These are phyloP conservation scores for Colletotrichum simmondsii DNA, from an alignment of 2,329 filamentous ascomycete genomes.

Conservation along the genomic window DNA sequence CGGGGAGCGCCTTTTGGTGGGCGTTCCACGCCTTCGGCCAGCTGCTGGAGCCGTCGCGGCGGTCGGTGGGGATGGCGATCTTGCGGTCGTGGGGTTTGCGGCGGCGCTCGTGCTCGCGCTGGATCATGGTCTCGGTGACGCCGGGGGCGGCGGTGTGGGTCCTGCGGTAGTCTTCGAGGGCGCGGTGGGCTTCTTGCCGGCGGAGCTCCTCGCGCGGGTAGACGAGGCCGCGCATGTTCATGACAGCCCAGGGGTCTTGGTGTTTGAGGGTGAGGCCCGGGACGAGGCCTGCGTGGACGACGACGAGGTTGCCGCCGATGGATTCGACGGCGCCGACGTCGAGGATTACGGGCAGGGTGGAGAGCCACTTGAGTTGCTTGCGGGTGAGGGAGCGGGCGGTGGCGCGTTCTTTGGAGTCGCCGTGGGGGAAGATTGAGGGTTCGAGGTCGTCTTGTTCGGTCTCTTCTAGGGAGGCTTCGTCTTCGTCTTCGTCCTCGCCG, in stretches of 20 bases:
- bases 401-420: conserved; percentile 58
- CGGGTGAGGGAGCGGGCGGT: conserved; percentile 63
- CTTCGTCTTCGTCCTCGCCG: conserved; percentile 40
- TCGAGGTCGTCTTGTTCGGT: conserved; percentile 32
- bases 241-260: conserved; percentile 83
- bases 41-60: conserved; percentile 61
- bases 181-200: conserved; percentile 46
- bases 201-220: conserved; percentile 55
- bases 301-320: conserved; percentile 61
- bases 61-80: conserved; percentile 50
- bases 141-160: conserved; percentile 30
- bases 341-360: conserved; percentile 81
- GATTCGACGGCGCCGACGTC: conserved; percentile 71
- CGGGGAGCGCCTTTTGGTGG: conserved; percentile 51
- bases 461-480: conserved; percentile 11
- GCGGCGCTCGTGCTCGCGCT: conserved; percentile 34
- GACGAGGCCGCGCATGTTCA: conserved; percentile 91
- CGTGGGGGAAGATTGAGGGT: conserved; percentile 42
- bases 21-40: conserved; percentile 76
- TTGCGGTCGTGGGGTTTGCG: conserved; percentile 41
- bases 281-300: conserved; percentile 88
- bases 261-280: conserved; percentile 76
- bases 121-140: conserved; percentile 28
- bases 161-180: conserved; percentile 29
- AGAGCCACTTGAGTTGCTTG: conserved; percentile 76